These are phyloP conservation scores for Acacia confusa DNA, from an alignment of 306 rosid genomes.

Conservation along the genomic window DNA sequence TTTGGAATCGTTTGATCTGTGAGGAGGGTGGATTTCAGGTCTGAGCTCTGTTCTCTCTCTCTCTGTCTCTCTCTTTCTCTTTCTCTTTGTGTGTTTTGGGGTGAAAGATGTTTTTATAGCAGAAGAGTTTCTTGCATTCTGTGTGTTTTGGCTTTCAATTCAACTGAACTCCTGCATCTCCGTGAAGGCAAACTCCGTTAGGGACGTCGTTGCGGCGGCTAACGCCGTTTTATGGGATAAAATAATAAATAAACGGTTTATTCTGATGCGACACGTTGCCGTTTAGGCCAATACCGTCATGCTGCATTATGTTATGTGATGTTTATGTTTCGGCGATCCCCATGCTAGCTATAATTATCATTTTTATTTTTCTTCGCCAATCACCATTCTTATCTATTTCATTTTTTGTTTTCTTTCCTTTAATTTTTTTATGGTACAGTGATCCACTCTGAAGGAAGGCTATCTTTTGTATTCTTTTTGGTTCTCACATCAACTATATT, in stretches of 20 bases:
- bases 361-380: neutral
- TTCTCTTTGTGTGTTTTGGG: neutral
- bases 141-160: slow-evolving; percentile 33
- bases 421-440: neutral
- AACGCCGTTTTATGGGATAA: slow-evolving; percentile 42
- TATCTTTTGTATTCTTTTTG: too few relatives aligned
- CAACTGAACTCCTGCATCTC: slow-evolving; percentile 38
- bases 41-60: slow-evolving; percentile 38
- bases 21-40: slow-evolving; percentile 33
- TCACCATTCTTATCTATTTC: neutral
- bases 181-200: slow-evolving; percentile 58
- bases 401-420: neutral
- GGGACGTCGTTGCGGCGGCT: slow-evolving; percentile 60
- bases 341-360: neutral
- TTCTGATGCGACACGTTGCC: slow-evolving; percentile 33
- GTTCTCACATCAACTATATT: too few relatives aligned
- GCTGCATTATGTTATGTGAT: neutral
- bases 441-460: neutral
- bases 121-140: slow-evolving; percentile 39
- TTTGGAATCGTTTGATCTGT: slow-evolving; percentile 8
- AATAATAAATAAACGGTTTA: slow-evolving; percentile 22
- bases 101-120: slow-evolving; percentile 46
- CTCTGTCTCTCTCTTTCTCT: slow-evolving; percentile 11
- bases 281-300: slow-evolving; percentile 16
- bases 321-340: slow-evolving; percentile 13